phyloP scores from a whole-genome alignment of 2,329 filamentous ascomycete species.

The Pestalotiopsis sp. region DNA sequence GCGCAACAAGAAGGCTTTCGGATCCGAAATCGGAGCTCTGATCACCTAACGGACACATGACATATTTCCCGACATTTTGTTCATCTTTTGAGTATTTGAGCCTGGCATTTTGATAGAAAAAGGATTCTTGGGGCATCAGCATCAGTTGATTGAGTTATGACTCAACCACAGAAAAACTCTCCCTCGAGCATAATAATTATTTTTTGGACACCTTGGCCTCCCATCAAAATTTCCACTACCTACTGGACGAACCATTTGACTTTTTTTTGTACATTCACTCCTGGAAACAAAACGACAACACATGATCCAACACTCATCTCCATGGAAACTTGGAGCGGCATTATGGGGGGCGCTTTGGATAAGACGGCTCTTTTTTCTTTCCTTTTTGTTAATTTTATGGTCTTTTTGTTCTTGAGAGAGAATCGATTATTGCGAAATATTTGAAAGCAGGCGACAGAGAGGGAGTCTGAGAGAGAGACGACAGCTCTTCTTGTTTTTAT shows the following conservation, averaged over 20 bases:
- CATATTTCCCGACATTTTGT: neutral
- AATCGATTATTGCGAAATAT: neutral
- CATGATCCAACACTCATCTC: neutral
- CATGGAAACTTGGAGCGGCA: conserved; percentile 7
- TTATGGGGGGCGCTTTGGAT: conserved; percentile 8
- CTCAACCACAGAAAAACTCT: neutral
- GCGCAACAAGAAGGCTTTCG: conserved; percentile 61
- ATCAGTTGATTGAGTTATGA: neutral
- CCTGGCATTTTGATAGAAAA: neutral
- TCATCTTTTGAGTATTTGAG: neutral
- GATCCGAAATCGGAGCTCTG: conserved; percentile 50
- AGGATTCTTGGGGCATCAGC: neutral
- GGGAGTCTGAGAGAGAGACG: neutral
- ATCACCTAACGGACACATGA: conserved; percentile 38
- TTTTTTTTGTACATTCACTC: neutral
- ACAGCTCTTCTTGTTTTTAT: neutral
- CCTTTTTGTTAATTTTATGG: neutral
- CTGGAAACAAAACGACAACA: neutral
- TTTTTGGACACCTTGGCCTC: neutral
- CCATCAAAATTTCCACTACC: neutral
- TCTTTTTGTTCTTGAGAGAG: neutral
- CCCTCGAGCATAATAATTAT: neutral
- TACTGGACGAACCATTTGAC: neutral
- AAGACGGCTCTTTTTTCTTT: neutral
- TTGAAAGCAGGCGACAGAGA: neutral